A percentile compares a stretch with the other conserved stretches of the same genome.
phyloP scores from a whole-genome alignment of 768 basidiomycete species.

The Mycena vitilis region DNA sequence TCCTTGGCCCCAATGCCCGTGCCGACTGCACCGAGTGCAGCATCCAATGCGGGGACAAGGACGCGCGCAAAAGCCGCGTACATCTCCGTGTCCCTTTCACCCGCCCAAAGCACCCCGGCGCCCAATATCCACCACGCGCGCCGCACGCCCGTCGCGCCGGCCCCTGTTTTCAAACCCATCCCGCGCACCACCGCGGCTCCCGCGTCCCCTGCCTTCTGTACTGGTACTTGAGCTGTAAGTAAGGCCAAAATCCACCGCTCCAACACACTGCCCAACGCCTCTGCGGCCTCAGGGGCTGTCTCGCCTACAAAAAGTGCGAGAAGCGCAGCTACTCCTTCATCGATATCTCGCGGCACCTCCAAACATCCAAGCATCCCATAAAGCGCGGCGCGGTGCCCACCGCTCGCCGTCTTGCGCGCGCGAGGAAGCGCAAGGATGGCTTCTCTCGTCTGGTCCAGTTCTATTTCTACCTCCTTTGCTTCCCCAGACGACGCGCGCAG shows the following conservation, averaged over 20 bases:
- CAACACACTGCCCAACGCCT: slow-evolving; percentile 24
- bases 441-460: slow-evolving; percentile 54
- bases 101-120: slow-evolving; percentile 30
- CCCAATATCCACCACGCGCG: slow-evolving; percentile 34
- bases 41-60: slow-evolving; percentile 24
- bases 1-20: slow-evolving; percentile 34
- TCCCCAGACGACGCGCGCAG: slow-evolving; percentile 49
- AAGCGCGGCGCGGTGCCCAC: slow-evolving; percentile 85
- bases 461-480: slow-evolving; percentile 45
- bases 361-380: slow-evolving; percentile 80
- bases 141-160: slow-evolving; percentile 18
- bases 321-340: slow-evolving; percentile 56
- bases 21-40: slow-evolving; percentile 29
- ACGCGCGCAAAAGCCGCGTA: slow-evolving; percentile 29
- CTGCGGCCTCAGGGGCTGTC: slow-evolving; percentile 31
- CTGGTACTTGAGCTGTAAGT: slow-evolving; percentile 24
- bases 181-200: slow-evolving; percentile 32
- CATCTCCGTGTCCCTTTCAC: slow-evolving; percentile 5
- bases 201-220: slow-evolving; percentile 24
- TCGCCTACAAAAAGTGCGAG: slow-evolving; percentile 43
- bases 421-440: slow-evolving; percentile 84
- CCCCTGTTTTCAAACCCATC: slow-evolving; percentile 30
- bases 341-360: slow-evolving; percentile 54
- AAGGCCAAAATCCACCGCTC: slow-evolving; percentile 30
- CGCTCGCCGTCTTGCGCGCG: slow-evolving; percentile 85